Base-by-base conservation (phyloP, 352 stramenopile genomes). In the Phytopythium ostracodes region DNA sequence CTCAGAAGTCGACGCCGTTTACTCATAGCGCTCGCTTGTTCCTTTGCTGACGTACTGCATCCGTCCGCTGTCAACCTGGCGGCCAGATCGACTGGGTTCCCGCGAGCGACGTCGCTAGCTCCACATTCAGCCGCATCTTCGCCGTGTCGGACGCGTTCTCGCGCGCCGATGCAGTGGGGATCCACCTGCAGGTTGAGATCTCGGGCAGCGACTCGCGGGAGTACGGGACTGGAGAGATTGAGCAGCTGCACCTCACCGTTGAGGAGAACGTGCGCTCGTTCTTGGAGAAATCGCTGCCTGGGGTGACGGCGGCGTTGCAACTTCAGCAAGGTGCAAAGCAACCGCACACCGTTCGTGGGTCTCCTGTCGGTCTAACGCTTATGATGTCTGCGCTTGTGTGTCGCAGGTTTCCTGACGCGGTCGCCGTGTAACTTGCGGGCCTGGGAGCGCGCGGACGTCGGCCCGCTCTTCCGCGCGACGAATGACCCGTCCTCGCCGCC, bases 151-250 rank as follows among this genome's bases (percentile, higher is more conserved):
- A 63, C n/a, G 61, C 42, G 10, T 63, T 84, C 20, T 59, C 68
- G 31, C 43, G 46, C 8, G 58, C 60, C 6, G 66, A 74, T 56
- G 55, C 60, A 0, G 71, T 76, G 17, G 77, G 77, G 17, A 59
- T 87, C 52, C 73, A 82, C 65, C 29, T 81, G n/a, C 56, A 77
- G 47, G 61, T 67, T 2, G 68, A 69, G 20, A 31, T 82, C 12
- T 46, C 22, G 27, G 24, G 54, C 38, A 72, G 71, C 20, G 62
- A 66, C 24, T 69, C 60, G 0, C 12, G 1, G 4, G 27, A 11
- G 18, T 8, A 33, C 27, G 50, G 8, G 8, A 17, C 12, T n/a
- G 27, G 4, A 7, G 20, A 47, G 15, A 17, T 46, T 9, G 52
- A 79, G 25, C 35, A 68, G 11, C 40, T 57, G 2, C 46, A 14